These are phyloP conservation scores for Beauveria varroae DNA, from an alignment of 2,329 filamentous ascomycete species.

Conservation along the genomic window DNA sequence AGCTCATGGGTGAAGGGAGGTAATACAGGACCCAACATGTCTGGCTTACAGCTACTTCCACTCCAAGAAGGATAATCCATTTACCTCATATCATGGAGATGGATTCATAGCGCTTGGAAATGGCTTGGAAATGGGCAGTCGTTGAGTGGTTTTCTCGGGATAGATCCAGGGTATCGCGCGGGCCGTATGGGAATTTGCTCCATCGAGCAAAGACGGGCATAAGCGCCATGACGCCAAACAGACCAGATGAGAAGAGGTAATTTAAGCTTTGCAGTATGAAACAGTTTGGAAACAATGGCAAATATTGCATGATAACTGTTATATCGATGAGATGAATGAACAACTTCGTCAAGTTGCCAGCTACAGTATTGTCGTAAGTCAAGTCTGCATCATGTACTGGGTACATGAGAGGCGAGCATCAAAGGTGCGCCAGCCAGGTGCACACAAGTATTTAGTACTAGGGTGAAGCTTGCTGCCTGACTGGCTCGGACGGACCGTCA, in stretches of 20 bases:
- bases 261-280: not conserved
- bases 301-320: not conserved
- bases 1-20: not conserved
- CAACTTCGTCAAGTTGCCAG: too few species aligned
- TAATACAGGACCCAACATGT: not conserved
- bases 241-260: not conserved
- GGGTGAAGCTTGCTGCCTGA: slow-evolving; percentile 4
- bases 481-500: slow-evolving; percentile 10
- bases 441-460: not conserved
- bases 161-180: not conserved
- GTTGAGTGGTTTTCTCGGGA: not conserved
- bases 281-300: not conserved
- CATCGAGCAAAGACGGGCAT: slow-evolving; percentile 3
- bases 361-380: not conserved
- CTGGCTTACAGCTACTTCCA: not conserved
- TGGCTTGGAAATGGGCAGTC: not conserved
- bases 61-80: not conserved
- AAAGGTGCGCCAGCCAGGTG: not conserved
- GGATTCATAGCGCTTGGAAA: not conserved
- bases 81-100: not conserved
- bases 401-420: not conserved
- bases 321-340: too few species aligned
- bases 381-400: not conserved
- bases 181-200: not conserved
- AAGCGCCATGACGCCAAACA: slow-evolving; percentile 1